Evolutionary conservation across 1,284 basidiomycete genomes (phyloP), one percentile per base, ranked within the genome.

Genomic region (Melampsora americana): DNA sequence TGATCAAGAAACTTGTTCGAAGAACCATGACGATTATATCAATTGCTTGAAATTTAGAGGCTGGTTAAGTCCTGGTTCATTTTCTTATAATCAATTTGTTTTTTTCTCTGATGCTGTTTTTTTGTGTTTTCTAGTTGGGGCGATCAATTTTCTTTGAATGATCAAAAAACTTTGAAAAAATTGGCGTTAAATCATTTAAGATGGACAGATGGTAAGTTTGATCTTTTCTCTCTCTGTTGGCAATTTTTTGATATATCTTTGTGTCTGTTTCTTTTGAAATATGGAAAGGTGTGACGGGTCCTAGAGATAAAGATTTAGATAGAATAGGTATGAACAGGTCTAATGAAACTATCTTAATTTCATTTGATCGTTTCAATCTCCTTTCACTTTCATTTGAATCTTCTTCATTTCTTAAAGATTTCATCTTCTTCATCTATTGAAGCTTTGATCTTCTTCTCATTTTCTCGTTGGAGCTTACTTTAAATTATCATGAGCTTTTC

Each of bases 271-370:
- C 1, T n/a, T 68, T 14, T 39, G 5, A 56, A n/a, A 56, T n/a
- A 56, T 6, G n/a, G 53, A 7, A n/a, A 72, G 69, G 69, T n/a
- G 61, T 72, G 18, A 72, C 69, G 32, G 69, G 60, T n/a, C 69
- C 69, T 18, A 62, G 69, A 65, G 69, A 72, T 72, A 72, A 72
- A 64, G 69, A 72, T 32, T 65, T 72, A 28, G 69, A 72, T 48
- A 42, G 69, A 6, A 42, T 62, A 5, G 69, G 69, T 7, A 72
- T 72, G 69, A 72, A 72, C 20, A 59, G 69, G 6, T 65, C 35
- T 35, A 35, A 35, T 35, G 35, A 35, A 35, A 35, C 35, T 9
- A 35, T 35, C 35, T 35, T 35, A 9, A 35, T 35, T 59, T 59
- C 26, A 26, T 59, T 26, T 59, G 26, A 26, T 9, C 56, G 4